Evolutionary conservation across 805 yeast species (phyloP).

Genomic region (Vanderwaltozyma verrucispora): DNA sequence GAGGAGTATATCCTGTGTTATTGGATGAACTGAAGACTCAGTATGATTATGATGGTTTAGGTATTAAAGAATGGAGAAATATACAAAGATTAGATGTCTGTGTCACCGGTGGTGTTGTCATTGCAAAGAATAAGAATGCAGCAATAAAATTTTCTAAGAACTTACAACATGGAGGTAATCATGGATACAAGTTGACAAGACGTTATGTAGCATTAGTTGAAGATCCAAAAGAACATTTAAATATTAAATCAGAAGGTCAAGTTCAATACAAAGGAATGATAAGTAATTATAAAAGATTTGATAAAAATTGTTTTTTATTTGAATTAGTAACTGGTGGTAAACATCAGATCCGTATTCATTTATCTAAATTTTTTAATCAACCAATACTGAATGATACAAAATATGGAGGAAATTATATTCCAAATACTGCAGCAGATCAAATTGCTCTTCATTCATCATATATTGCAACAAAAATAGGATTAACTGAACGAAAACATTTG

Average conservation of each 20-base stretch:
- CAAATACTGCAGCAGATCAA: constrained; percentile 8
- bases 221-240: background rate
- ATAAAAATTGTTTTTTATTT: constrained; percentile 17
- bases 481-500: constrained; percentile 14
- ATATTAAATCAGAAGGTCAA: constrained; percentile 4
- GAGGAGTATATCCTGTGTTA: constrained; percentile 6
- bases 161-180: constrained; percentile 27
- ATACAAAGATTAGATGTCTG: constrained; percentile 33
- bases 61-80: constrained; percentile 12
- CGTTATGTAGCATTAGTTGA: constrained; percentile 28
- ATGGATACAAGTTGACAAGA: constrained; percentile 28
- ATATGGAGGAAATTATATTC: constrained; percentile 14
- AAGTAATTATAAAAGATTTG: constrained; percentile 12
- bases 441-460: constrained; percentile 33
- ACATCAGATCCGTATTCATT: constrained; percentile 32
- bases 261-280: constrained; percentile 5
- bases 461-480: constrained; percentile 28
- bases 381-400: constrained; percentile 27
- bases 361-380: constrained; percentile 11
- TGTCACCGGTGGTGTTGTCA: constrained; percentile 34
- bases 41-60: background rate
- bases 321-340: constrained; percentile 32
- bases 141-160: constrained; percentile 28
- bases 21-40: constrained; percentile 12
- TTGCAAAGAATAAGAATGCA: constrained; percentile 27